A percentile compares a stretch with the other conserved stretches of the same genome.
Evolutionary conservation across 2,329 filamentous ascomycete species (phyloP).

Genomic region (Pleomassaria siparia): DNA sequence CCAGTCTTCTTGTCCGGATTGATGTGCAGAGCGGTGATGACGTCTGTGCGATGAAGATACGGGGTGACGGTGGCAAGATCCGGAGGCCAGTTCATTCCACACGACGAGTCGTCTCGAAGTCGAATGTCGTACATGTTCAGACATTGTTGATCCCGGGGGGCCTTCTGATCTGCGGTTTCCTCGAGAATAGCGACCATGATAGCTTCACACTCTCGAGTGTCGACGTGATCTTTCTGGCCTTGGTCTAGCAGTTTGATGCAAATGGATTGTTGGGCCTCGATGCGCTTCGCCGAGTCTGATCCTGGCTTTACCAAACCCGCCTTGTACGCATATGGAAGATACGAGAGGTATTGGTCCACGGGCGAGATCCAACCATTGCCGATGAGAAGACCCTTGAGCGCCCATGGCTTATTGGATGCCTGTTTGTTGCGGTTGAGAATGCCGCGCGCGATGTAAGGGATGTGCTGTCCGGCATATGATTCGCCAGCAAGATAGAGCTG

Average conservation of each 20-base stretch:
- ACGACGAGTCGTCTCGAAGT: conserved; percentile 76
- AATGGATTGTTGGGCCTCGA: conserved; percentile 68
- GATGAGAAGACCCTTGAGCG: conserved; percentile 81
- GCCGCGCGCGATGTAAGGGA: conserved; percentile 91
- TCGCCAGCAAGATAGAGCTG: conserved; percentile 94
- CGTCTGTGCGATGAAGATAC: conserved; percentile 82
- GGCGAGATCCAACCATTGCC: conserved; percentile 98
- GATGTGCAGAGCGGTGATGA: conserved; percentile 78
- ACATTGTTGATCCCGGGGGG: conserved; percentile 62
- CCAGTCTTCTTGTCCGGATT: conserved; percentile 79
- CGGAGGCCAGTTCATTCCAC: conserved; percentile 97
- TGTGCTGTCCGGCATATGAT: conserved; percentile 87
- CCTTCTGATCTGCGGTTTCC: conserved; percentile 60
- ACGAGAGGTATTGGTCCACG: conserved; percentile 83
- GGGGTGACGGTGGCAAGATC: conserved; percentile 77
- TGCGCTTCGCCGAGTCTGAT: conserved; percentile 61
- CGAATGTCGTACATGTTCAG: conserved; percentile 98
- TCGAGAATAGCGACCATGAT: conserved; percentile 74
- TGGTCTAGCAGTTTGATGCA: conserved; percentile 66
- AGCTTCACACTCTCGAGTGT: conserved; percentile 70
- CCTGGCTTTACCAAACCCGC: conserved; percentile 70
- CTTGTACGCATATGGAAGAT: conserved; percentile 79
- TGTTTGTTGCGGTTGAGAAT: conserved; percentile 83
- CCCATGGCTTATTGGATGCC: conserved; percentile 63
- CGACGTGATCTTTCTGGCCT: conserved; percentile 63